Evolutionary conservation across 176 grass and related monocot species (phyloP).

Genomic region (Alopecurus myosuroides): DNA sequence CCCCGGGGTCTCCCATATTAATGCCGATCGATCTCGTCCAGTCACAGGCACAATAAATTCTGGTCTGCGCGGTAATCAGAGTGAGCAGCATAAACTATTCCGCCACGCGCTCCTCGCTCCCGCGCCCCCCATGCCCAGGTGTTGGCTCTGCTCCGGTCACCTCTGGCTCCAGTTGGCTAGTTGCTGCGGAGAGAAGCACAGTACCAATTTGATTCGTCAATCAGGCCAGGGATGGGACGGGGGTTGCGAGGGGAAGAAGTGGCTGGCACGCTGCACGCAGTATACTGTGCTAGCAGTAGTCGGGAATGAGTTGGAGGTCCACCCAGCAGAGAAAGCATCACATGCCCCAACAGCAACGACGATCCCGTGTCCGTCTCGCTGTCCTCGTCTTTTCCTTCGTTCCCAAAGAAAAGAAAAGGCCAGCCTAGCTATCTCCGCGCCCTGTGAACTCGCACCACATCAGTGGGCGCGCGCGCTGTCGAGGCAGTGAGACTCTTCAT

Average conservation of each 20-base stretch:
- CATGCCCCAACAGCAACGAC: slow-evolving; percentile 24
- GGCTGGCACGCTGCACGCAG: slow-evolving; percentile 30
- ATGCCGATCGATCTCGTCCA: not conserved
- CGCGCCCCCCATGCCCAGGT: slow-evolving; percentile 21
- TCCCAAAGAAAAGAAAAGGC: not conserved
- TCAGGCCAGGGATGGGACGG: not conserved
- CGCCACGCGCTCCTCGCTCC: slow-evolving; percentile 15
- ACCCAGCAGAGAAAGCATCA: slow-evolving; percentile 23
- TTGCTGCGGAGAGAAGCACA: not conserved
- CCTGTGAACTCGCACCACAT: not conserved
- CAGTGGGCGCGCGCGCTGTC: slow-evolving; percentile 19
- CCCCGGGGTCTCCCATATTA: no score
- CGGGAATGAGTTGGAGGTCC: slow-evolving; percentile 42
- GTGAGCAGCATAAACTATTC: not conserved
- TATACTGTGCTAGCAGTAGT: no score
- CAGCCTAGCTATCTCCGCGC: not conserved
- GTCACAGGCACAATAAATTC: not conserved
- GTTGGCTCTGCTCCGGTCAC: not conserved
- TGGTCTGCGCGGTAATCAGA: not conserved
- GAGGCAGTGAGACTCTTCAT: no score
- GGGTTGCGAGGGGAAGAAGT: not conserved
- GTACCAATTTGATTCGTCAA: slow-evolving; percentile 14
- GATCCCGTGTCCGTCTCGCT: slow-evolving; percentile 14
- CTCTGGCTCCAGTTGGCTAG: slow-evolving; percentile 22
- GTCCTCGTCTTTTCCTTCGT: not conserved